Base-by-base conservation (phyloP, 805 yeast species). In the Starmerella vitae region DNA sequence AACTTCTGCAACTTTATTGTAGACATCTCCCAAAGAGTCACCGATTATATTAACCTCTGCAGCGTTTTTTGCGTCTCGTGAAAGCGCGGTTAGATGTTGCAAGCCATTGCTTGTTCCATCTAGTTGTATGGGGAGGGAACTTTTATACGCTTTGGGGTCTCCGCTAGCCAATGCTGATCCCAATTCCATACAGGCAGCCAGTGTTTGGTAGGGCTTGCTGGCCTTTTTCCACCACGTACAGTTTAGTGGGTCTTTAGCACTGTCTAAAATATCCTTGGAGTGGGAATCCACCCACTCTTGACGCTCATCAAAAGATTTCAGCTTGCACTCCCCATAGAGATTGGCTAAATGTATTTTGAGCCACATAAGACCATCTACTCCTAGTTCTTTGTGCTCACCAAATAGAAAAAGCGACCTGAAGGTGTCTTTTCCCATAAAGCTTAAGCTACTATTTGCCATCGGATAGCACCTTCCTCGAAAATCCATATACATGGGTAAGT, bases 401-500 rank as follows among this genome's bases (percentile, higher is more conserved):
- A 71, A 71, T 43, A 61, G 52, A 37, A 71, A 64, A 18, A 71
- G 54, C 5, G 73, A 64, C 42, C 76, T 60, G 31, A 71, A 63
- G 55, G 66, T 51, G 44, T 71, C 76, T 43, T 63, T 62, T 36
- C 73, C 73, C 51, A 71, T 62, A 48, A 69, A 74, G 45, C 67
- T 70, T 46, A 71, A 75, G 0, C 78, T 74, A 0, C 75, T 64
- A 22, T 72, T 54, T 1, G 79, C 77, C 48, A 73, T 72, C 2
- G 79, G 77, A 41, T 44, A 44, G 6, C 43, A 84, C 58, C 79
- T 62, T 18, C 80, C 79, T 46, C 80, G 59, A 53, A 74, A 74
- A 48, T 74, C 80, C 29, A 74, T 63, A 44, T 72, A 74, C 55
- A 73, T 78, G 9, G 80, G 80, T 52, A 74, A 65, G 53, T 65